Base-by-base conservation (phyloP, 2,329 filamentous ascomycete species). In the Calonectria multiphialidica region DNA sequence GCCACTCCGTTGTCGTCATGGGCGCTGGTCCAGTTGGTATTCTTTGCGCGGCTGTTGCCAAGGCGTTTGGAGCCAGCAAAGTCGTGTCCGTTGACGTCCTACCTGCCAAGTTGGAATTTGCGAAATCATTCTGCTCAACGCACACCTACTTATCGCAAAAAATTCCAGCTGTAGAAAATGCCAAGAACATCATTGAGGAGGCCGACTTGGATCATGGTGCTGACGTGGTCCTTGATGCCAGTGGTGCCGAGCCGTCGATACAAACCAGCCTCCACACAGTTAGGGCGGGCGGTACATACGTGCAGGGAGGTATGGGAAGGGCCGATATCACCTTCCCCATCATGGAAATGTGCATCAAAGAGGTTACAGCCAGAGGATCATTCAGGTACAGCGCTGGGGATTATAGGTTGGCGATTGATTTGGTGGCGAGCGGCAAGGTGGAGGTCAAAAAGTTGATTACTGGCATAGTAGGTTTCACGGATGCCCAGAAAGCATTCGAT, bases 71-170 rank as follows among this genome's bases (percentile, higher is more conserved):
- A 25, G 96, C 96, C 1, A 89, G 88, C 62, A 96, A 92, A 81
- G 89, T 98, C 16, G 91, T 97, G 12, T 90, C 90, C 3, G 95
- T 98, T 44, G 96, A 98, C 86, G 96, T 98, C 80, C 92, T 97
- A 73, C 89, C 92, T 77, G 86, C 89, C 74, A 91, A 96, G 82
- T 87, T 98, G 70, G 90, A 94, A 65, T 96, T 98, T 81, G 95
- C 96, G 5, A 86, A 86, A 76, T 84, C 84, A 28, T 96, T 94
- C 79, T 90, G 44, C 10, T 25, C 65, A 3, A 67, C 65, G 15
- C 65, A 67, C 12, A 44, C 45, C 21, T 42, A 30, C 2, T 1
- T 30, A 10, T 47, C 40, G 1, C 35, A 59, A n/a, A 33, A 45
- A 2, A 35, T n/a, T 16, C 44, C 53, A 9, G 37, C 65, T 12